These are phyloP conservation scores for Saccharomycopsis capsularis DNA, from an alignment of 805 yeast species.

Conservation along the genomic window DNA sequence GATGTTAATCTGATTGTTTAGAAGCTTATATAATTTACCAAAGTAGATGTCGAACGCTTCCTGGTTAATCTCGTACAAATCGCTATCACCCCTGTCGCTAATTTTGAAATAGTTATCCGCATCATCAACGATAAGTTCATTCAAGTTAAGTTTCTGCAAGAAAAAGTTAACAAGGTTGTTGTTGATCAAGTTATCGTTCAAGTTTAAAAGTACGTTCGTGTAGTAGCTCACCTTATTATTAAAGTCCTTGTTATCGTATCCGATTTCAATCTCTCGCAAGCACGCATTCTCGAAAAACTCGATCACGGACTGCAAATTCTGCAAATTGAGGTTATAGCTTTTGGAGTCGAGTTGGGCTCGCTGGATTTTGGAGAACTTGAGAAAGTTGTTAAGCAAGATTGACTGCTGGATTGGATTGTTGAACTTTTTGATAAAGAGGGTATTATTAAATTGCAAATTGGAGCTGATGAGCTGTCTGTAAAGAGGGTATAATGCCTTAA, in stretches of 20 bases:
- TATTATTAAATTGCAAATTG: constrained; percentile 33
- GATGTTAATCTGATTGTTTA: constrained; percentile 32
- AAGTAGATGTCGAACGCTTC: constrained; percentile 26
- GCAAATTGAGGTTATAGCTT: constrained; percentile 28
- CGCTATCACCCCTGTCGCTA: not conserved
- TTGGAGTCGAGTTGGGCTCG: constrained; percentile 27
- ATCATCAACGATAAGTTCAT: constrained; percentile 31
- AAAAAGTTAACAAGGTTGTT: constrained; percentile 35
- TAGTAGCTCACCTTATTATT: constrained; percentile 30
- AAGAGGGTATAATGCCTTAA: constrained; percentile 35
- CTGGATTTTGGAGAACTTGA: constrained; percentile 33
- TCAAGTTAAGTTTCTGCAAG: constrained; percentile 31
- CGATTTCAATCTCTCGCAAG: constrained; percentile 58
- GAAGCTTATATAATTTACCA: constrained; percentile 26
- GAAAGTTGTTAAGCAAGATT: constrained; percentile 35
- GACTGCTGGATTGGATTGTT: constrained; percentile 49
- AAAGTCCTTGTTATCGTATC: constrained; percentile 42
- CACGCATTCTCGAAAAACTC: constrained; percentile 71
- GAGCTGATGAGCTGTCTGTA: constrained; percentile 41
- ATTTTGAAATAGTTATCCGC: constrained; percentile 28
- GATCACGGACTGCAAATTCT: constrained; percentile 43
- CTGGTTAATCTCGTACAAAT: constrained; percentile 23
- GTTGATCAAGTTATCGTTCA: constrained; percentile 34
- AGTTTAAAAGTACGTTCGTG: constrained; percentile 28
- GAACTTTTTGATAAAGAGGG: constrained; percentile 40